phyloP scores from a whole-genome alignment of 179 eudicot species.

The Vitellaria paradoxa region DNA sequence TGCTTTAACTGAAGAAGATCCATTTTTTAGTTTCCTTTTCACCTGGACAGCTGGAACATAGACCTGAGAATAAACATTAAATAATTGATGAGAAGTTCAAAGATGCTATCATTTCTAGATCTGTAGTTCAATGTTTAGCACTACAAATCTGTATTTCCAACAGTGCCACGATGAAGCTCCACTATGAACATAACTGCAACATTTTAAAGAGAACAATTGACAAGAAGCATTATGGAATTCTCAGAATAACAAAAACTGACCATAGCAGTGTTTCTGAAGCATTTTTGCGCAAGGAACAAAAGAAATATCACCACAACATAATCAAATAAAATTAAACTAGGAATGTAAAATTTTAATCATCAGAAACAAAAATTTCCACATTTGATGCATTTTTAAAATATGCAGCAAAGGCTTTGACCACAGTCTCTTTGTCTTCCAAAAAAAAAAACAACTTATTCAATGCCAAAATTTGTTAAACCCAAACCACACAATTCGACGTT shows the following conservation, averaged over 20 bases:
- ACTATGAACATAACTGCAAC: not conserved
- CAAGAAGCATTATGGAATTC: not conserved
- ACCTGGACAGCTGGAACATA: constrained; percentile 66
- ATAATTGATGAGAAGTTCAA: not conserved
- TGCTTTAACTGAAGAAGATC: constrained; percentile 67
- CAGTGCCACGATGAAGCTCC: not conserved
- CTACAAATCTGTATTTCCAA: not conserved
- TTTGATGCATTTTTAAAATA: not conserved
- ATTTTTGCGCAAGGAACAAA: not conserved
- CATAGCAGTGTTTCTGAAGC: not conserved
- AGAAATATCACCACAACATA: not conserved
- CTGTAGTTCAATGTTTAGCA: not conserved
- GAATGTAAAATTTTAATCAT: not conserved
- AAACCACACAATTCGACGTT: not conserved
- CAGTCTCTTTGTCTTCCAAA: not conserved
- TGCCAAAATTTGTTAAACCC: not conserved
- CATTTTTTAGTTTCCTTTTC: constrained; percentile 79
- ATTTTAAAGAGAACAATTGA: not conserved
- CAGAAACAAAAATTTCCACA: not conserved
- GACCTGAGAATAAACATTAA: constrained; percentile 47
- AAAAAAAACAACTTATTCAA: not conserved
- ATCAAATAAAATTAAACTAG: not conserved
- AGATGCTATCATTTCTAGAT: not conserved
- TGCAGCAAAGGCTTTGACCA: not conserved
- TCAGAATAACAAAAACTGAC: not conserved